Percentiles rank a stretch among this genome's conserved stretches.
Evolutionary conservation across 2,329 filamentous ascomycete genomes (phyloP).

Genomic region (Aspergillus neotritici): DNA sequence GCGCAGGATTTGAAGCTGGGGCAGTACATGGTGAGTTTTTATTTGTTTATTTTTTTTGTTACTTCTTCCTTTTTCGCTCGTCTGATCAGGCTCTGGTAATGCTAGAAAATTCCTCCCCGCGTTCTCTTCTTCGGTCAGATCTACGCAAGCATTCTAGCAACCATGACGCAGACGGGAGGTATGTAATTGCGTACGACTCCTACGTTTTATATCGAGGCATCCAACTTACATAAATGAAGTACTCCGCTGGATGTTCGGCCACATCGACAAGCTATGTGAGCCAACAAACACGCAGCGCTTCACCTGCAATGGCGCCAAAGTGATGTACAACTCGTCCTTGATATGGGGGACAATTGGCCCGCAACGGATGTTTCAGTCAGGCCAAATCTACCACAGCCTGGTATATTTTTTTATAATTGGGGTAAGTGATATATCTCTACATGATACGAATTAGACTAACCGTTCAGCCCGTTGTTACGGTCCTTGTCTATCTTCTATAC

Average conservation of each 20-base stretch:
- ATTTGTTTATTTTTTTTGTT: no score
- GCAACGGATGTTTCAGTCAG: conserved; percentile 28
- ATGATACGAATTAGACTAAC: background rate
- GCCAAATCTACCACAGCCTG: conserved; percentile 25
- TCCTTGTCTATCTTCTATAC: conserved; percentile 24
- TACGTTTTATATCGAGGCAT: no score
- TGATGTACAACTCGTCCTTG: conserved; percentile 29
- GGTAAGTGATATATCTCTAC: conserved; percentile 6
- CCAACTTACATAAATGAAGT: conserved; percentile 7
- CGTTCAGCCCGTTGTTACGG: conserved; percentile 23
- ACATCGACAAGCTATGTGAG: conserved; percentile 25
- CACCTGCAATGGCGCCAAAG: conserved; percentile 30
- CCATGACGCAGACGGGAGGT: conserved; percentile 30
- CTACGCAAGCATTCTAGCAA: conserved; percentile 29
- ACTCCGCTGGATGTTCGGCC: conserved; percentile 29
- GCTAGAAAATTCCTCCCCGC: conserved; percentile 25
- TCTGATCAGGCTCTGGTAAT: no score
- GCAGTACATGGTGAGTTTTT: conserved; percentile 25
- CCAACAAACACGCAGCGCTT: conserved; percentile 28
- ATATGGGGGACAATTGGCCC: conserved; percentile 33
- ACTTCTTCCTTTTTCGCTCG: no score
- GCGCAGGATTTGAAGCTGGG: conserved; percentile 29
- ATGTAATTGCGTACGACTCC: background rate
- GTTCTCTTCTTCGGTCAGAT: conserved; percentile 32
- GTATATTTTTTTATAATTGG: conserved; percentile 32